phyloP scores from a whole-genome alignment of 1,284 basidiomycete genomes.

The Malassezia sp. region DNA sequence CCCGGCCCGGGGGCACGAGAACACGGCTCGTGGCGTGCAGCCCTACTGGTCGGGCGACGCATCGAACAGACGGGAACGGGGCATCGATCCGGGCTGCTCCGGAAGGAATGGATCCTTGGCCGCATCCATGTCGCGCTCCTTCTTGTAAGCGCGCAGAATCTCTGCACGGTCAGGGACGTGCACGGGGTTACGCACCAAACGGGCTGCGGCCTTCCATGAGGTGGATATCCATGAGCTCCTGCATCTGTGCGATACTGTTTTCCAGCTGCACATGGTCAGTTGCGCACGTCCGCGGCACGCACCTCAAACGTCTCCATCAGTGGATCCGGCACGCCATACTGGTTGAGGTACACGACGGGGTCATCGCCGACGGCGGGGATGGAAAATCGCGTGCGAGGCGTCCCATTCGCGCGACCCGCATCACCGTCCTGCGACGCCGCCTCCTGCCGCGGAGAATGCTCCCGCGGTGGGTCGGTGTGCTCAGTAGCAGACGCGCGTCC shows the following conservation, averaged over 20 bases:
- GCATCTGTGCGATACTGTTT: neutral
- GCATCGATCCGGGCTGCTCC: too few relatives aligned
- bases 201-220: neutral
- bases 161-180: neutral
- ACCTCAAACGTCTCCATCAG: neutral
- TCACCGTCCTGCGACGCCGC: too few relatives aligned
- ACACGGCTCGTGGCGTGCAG: too few relatives aligned
- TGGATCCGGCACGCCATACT: neutral
- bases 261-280: conserved; percentile 1
- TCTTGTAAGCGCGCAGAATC: neutral
- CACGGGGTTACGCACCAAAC: neutral
- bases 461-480: too few relatives aligned
- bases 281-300: neutral
- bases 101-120: too few relatives aligned
- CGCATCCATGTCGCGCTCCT: neutral
- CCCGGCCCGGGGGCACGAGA: too few relatives aligned
- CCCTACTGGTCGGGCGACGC: too few relatives aligned
- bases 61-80: too few relatives aligned
- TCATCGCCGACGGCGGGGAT: neutral
- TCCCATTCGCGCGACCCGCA: too few relatives aligned
- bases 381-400: neutral
- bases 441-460: too few relatives aligned
- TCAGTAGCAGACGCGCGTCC: too few relatives aligned
- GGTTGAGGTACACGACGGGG: neutral
- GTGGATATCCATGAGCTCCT: conserved; percentile 5